These are phyloP conservation scores for Leptographium lundbergii DNA, from an alignment of 2,329 filamentous ascomycete species.

Conservation along the genomic window DNA sequence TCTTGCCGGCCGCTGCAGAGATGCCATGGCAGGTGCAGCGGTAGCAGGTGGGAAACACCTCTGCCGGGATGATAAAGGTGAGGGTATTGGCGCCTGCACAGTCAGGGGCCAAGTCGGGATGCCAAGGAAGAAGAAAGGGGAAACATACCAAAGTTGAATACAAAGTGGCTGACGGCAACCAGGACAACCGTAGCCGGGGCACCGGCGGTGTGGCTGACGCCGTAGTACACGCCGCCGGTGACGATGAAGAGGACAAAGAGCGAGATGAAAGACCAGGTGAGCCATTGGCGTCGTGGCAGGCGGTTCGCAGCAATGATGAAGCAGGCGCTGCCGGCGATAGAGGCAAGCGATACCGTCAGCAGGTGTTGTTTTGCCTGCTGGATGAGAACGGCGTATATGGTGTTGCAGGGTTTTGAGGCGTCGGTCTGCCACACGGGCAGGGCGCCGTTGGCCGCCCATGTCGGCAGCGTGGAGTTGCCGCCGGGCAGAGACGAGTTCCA, in stretches of 20 bases:
- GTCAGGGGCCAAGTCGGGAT: not conserved
- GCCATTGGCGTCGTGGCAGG: constrained; percentile 33
- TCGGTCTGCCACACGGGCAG: constrained; percentile 39
- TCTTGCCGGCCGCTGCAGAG: constrained; percentile 46
- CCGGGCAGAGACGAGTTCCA: constrained; percentile 31
- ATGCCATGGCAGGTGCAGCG: constrained; percentile 50
- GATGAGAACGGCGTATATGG: constrained; percentile 37
- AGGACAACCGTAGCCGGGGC: constrained; percentile 35
- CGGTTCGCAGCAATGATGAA: constrained; percentile 35
- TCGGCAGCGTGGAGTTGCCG: constrained; percentile 30
- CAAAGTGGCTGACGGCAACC: constrained; percentile 39
- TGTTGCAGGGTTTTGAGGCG: constrained; percentile 33
- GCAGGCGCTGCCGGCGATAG: constrained; percentile 35
- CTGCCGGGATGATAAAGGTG: constrained; percentile 51
- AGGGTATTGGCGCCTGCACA: constrained; percentile 42
- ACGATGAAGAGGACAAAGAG: constrained; percentile 33
- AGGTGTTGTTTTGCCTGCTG: constrained; percentile 41
- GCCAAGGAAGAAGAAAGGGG: no score
- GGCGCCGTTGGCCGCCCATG: constrained; percentile 23
- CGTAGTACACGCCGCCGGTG: constrained; percentile 37
- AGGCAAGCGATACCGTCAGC: constrained; percentile 37
- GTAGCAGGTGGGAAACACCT: constrained; percentile 52
- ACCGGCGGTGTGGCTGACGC: constrained; percentile 26
- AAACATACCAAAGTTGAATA: constrained; percentile 39
- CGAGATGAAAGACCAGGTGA: constrained; percentile 35